Base-by-base conservation (phyloP, 2,329 filamentous ascomycete genomes). In the Xylariaceae sp. region DNA sequence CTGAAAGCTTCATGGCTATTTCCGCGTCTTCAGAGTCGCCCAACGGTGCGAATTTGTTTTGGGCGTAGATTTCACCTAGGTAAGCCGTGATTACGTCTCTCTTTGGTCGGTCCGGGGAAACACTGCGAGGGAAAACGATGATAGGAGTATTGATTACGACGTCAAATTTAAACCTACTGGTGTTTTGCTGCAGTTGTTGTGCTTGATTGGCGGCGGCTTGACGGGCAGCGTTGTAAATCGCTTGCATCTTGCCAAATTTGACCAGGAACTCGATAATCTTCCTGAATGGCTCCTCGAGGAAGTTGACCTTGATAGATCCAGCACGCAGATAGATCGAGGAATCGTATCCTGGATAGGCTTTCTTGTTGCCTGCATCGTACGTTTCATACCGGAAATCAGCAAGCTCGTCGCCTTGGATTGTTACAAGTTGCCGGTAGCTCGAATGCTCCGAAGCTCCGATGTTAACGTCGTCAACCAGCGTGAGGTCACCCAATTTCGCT, bases 171-270 rank as follows among this genome's bases (percentile, higher is more conserved):
- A 98, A 90, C 61, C 91, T 91, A 68, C 88, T 91, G 0, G 90
- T 90, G 68, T 87, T 93, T 68, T 98, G 89, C 69, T 98, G 95
- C 5, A 99, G 85, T 69, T 97, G 93, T 56, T 85, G 96, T 9
- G 95, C 96, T 72, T 97, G 93, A 59, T 90, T 93, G 40, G 95
- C 91, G 2, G 96, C 95, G 40, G 93, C 96, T 74, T 96, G 91
- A 32, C 96, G 86, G 12, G 96, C 95, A 42, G 95, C 93, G 70
- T 99, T 99, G 79, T 96, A 99, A 50, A 99, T 89, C 20, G 95
- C 93, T 74, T 99, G 95, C 95, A 99, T 99, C 75, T 96, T 96
- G 58, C 96, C 95, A 72, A 99, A 99, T 68, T 99, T 99, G 72
- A 99, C 92, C 43, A 96, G 80, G 73, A 99, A 99, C 64, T 96